A percentile compares a stretch with the other conserved stretches of the same genome.
Conservation (phyloP, 805 yeast genomes). For the Metschnikowia picachoensis region DNA sequence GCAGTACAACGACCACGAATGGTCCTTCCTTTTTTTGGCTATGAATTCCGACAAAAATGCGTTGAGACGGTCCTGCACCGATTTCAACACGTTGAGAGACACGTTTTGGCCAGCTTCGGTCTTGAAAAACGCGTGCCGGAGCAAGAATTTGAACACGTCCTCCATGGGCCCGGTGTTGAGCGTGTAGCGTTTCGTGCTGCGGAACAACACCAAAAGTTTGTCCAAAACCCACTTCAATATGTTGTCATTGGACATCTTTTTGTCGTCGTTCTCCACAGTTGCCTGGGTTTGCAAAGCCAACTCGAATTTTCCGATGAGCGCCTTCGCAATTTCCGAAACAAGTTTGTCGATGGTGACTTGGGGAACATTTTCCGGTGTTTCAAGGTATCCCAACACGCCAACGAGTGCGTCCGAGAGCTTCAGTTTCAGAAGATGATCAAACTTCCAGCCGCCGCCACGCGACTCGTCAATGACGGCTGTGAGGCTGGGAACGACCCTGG, state of each 20-base stretch:
- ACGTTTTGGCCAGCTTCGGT: constrained; percentile 16
- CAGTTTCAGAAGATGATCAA: constrained; percentile 73
- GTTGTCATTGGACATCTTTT: constrained; percentile 28
- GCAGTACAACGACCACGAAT: constrained; percentile 61
- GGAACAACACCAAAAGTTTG: constrained; percentile 48
- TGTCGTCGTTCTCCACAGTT: constrained; percentile 11
- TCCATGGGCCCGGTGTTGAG: constrained; percentile 26
- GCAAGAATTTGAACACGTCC: constrained; percentile 35
- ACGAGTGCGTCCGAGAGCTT: constrained; percentile 51
- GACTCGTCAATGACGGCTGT: constrained; percentile 25
- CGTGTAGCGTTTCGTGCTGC: constrained; percentile 38
- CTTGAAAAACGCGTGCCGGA: constrained; percentile 40
- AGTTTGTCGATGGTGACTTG: constrained; percentile 16
- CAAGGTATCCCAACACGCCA: constrained; percentile 20
- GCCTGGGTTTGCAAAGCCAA: constrained; percentile 20
- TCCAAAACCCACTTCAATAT: constrained; percentile 60
- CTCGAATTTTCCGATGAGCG: constrained; percentile 25
- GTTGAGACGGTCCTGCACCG: constrained; percentile 60
- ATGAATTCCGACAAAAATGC: constrained; percentile 63
- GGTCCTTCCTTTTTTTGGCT: constrained; percentile 39
- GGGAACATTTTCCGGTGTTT: constrained; percentile 12
- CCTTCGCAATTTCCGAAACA: constrained; percentile 19
- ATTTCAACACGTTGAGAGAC: constrained; percentile 33
- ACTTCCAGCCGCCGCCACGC: constrained; percentile 56
- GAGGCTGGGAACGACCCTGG: constrained; percentile 34